Base-by-base conservation (phyloP, 345 rosid species). In the Erodium maritimum region DNA sequence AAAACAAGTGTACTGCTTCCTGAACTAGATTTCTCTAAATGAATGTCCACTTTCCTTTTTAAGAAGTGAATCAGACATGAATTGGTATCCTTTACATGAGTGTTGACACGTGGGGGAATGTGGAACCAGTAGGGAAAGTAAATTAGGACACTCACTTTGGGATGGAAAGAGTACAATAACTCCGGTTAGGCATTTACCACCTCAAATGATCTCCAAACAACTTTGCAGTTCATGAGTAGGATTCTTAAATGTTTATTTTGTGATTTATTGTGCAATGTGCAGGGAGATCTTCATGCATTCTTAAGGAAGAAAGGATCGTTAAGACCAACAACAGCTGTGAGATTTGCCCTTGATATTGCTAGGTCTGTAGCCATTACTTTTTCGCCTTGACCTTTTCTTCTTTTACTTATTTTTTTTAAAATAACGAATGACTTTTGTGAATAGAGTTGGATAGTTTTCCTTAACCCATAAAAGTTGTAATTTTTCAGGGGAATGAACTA, bases 291-390 rank as follows among this genome's bases (percentile, higher is more conserved):
- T 46, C 67, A 76, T 65, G 82, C 59, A 24, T 78, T 68, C 75
- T 73, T 89, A 64, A 79, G 74, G 63, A 69, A 65, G 34, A 85
- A 77, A 77, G 84, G 85, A 71, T 81, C 89, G 34, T 21, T 87
- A 58, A 79, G 61, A 69, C 81, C 88, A 23, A 58, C 66, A 9
- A 69, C 45, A 56, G 94, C 95, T 64, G 79, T 93, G 71, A 75
- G 71, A 65, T 80, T 85, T 9, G 96, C 95, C 3, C 96, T 93
- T 72, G 96, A 93, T 75, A 93, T 93, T 71, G 95, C 99, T 61
- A 85, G 99, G 99, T 89, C 17, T 42, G 17, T 42, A 7, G 14
- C 48, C 12, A 12, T 42, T 42, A 42, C 8, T 10, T 13, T 42
- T 42, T 42, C 17, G 17, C 3, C 17, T 42, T 42, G 14, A 42